These are phyloP conservation scores for Paraconiothyrium sp. DNA, from an alignment of 2,329 filamentous ascomycete genomes.

Conservation along the genomic window DNA sequence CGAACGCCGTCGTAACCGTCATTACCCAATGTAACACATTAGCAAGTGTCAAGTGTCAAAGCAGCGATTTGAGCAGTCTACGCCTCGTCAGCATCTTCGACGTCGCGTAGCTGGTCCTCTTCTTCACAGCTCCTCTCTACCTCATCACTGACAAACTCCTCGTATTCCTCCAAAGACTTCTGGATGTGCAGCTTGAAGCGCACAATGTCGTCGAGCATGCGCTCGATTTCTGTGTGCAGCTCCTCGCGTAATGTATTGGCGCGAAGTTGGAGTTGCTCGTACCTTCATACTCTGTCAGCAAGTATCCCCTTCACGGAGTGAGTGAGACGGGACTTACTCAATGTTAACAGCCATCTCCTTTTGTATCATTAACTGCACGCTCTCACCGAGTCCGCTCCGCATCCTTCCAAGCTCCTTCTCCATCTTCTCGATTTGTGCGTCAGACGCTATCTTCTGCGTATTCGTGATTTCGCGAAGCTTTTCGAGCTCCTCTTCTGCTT, in stretches of 20 bases:
- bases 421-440: slow-evolving; percentile 97
- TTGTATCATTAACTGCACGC: slow-evolving; percentile 91
- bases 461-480: slow-evolving; percentile 87
- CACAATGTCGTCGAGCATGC: slow-evolving; percentile 95
- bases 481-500: slow-evolving; percentile 92
- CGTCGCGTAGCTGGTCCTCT: slow-evolving; percentile 52
- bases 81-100: slow-evolving; percentile 38
- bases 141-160: slow-evolving; percentile 91
- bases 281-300: slow-evolving; percentile 61
- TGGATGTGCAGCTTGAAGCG: slow-evolving; percentile 99
- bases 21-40: slow-evolving; percentile 13
- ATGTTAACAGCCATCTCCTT: slow-evolving; percentile 96
- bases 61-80: slow-evolving; percentile 4
- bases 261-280: slow-evolving; percentile 88
- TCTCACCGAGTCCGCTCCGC: slow-evolving; percentile 83
- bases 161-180: slow-evolving; percentile 90
- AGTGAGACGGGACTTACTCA: slow-evolving; percentile 68
- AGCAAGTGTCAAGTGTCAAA: background rate
- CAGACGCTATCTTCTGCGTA: slow-evolving; percentile 86
- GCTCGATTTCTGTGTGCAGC: slow-evolving; percentile 95
- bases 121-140: slow-evolving; percentile 73
- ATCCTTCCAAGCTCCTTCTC: slow-evolving; percentile 97
- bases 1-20: slow-evolving; percentile 12
- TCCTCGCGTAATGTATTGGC: slow-evolving; percentile 90
- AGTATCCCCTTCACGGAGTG: background rate